These are phyloP conservation scores for Fomitiporia mediterranea DNA, from an alignment of 1,284 basidiomycete species.

Conservation along the genomic window DNA sequence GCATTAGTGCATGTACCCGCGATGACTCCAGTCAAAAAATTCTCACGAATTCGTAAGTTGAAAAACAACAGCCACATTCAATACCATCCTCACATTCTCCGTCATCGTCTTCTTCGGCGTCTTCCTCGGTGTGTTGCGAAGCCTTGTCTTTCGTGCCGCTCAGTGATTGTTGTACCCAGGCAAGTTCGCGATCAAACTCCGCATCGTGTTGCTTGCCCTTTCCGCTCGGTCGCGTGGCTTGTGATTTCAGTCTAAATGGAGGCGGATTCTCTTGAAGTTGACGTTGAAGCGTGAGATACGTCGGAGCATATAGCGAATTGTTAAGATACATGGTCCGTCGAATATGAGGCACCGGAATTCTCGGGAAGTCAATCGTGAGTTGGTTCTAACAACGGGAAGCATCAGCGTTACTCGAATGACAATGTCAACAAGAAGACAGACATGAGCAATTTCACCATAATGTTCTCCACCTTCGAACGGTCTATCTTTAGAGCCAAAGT, in stretches of 20 bases:
- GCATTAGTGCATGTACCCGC: conserved; percentile 4
- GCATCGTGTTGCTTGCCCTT: conserved; percentile 39
- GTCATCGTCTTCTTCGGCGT: conserved; percentile 32
- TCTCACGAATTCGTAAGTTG: conserved; percentile 64
- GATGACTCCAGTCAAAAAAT: conserved; percentile 1
- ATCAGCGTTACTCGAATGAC: neutral
- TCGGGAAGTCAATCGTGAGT: conserved; percentile 52
- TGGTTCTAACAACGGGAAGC: conserved; percentile 36
- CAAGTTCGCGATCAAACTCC: conserved; percentile 38
- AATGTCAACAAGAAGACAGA: conserved; percentile 29
- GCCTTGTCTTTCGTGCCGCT: conserved; percentile 30
- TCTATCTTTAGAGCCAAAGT: conserved; percentile 48
- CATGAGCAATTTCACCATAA: conserved; percentile 50
- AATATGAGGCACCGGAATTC: conserved; percentile 49
- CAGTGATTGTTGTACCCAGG: conserved; percentile 38
- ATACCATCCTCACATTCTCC: conserved; percentile 50
- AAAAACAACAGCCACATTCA: conserved; percentile 83
- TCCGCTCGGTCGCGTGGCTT: conserved; percentile 29
- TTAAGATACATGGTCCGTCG: conserved; percentile 35
- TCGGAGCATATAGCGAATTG: conserved; percentile 53
- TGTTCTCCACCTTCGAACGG: conserved; percentile 34
- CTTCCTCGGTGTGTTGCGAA: conserved; percentile 20
- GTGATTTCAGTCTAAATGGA: conserved; percentile 41
- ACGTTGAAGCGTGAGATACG: conserved; percentile 43
- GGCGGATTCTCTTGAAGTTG: conserved; percentile 30